Base-by-base conservation (phyloP, 306 rosid species). In the Vigna radiata region DNA sequence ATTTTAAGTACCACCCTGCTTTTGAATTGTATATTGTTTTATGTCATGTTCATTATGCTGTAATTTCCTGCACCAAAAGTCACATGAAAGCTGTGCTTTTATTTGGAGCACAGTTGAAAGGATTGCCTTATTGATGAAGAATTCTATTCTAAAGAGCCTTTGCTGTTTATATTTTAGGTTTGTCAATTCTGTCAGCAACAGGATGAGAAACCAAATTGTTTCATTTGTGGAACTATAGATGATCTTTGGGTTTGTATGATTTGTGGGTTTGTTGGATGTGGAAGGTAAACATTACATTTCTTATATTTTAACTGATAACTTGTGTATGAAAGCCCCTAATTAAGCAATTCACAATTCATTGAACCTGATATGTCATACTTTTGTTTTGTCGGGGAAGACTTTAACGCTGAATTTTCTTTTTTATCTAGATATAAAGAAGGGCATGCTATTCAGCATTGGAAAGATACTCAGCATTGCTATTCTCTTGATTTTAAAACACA, bases 231-330 rank as follows among this genome's bases (percentile, higher is more conserved):
- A 83, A 90, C 96, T 31, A 8, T 63, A 25, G 97, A 89, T 82
- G 88, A 95, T 84, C 88, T 88, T 47, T 95, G 96, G 97, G 86
- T 89, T 80, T 95, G 99, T 76, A 75, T 95, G 85, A 88, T 92
- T 69, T 95, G 99, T 73, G 99, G 97, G 63, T 95, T 95, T 78
- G 91, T 88, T 25, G 97, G 97, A 86, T 92, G 99, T 86, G 99
- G 97, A 89, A 88, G 99, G 97, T 95, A 87, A 84, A 52, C 75
- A 62, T 43, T 25, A 36, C 5, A 29, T 23, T 58, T 76, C 29
- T 69, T 79, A 68, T 74, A 81, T 79, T 76, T 78, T 70, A 62
- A 39, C 36, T 49, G 37, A 67, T 70, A 61, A 76, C 70, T 50
- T 81, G 54, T 79, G 65, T 63, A 18, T 50, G 25, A 79, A 61